Percentiles rank a stretch among this genome's conserved stretches.
These are phyloP conservation scores for Plenodomus biglobosus DNA, from an alignment of 2,329 filamentous ascomycete genomes.

Conservation along the genomic window DNA sequence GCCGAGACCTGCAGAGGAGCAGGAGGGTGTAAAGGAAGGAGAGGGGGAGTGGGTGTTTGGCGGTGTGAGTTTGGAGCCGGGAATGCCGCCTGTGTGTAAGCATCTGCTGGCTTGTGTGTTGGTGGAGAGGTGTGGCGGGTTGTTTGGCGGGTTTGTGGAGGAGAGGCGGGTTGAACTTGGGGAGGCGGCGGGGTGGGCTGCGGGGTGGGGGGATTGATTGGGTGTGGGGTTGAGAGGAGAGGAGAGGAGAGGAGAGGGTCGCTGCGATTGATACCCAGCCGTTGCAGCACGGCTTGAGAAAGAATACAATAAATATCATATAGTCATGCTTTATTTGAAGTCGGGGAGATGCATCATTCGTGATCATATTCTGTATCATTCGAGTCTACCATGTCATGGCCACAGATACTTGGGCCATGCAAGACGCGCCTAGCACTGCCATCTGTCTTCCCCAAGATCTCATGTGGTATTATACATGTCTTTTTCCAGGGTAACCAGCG, in stretches of 20 bases:
- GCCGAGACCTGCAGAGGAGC: too few relatives aligned
- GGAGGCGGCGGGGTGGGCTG: conserved; percentile 72
- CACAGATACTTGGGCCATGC: neutral
- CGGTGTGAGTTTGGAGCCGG: conserved; percentile 48
- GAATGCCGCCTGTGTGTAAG: conserved; percentile 71
- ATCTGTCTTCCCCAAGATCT: neutral
- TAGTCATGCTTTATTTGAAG: too few relatives aligned
- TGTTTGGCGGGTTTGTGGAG: conserved; percentile 61
- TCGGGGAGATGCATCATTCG: too few relatives aligned
- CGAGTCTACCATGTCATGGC: neutral
- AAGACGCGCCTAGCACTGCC: neutral
- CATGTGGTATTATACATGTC: conserved; percentile 27
- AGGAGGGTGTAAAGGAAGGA: neutral
- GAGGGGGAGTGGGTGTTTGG: conserved; percentile 34
- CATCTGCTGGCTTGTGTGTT: conserved; percentile 84
- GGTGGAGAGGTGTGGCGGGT: conserved; percentile 62
- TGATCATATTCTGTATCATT: neutral
- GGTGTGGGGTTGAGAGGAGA: neutral
- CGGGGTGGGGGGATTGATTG: conserved; percentile 37
- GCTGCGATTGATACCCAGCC: conserved; percentile 25
- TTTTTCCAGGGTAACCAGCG: neutral
- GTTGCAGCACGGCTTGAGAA: conserved; percentile 21
- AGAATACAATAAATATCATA: too few relatives aligned
- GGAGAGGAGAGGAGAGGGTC: neutral
- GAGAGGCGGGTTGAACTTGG: conserved; percentile 59